phyloP scores from a whole-genome alignment of 768 basidiomycete species.

The Vararia minispora region DNA sequence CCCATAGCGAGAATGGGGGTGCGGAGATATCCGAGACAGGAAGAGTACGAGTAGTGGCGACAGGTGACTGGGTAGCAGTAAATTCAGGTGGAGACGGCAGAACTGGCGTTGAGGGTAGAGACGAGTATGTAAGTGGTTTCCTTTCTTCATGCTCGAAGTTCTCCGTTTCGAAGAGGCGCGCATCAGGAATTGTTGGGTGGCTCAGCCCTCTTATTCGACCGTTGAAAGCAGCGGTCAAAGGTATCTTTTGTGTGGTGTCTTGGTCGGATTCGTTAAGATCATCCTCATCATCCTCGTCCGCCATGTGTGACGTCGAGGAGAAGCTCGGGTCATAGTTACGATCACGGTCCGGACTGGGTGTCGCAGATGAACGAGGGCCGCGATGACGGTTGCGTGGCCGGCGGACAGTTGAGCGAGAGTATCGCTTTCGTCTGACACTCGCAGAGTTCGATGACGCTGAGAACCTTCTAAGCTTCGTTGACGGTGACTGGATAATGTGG shows the following conservation, averaged over 20 bases:
- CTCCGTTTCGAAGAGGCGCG: slow-evolving; percentile 1
- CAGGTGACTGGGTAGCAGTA: neutral
- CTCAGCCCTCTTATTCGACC: slow-evolving; percentile 5
- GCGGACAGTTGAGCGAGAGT: too few species aligned
- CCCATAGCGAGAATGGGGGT: slow-evolving; percentile 78
- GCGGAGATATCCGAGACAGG: slow-evolving; percentile 18
- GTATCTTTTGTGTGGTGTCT: slow-evolving; percentile 1
- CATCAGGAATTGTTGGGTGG: slow-evolving; percentile 3
- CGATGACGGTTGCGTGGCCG: slow-evolving; percentile 8
- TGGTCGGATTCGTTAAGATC: slow-evolving; percentile 3
- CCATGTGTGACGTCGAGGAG: slow-evolving; percentile 9
- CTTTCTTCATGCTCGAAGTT: slow-evolving; percentile 4
- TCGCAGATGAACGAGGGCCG: slow-evolving; percentile 8
- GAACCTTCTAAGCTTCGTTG: too few species aligned
- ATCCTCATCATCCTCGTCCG: slow-evolving; percentile 6
- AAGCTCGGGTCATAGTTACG: too few species aligned
- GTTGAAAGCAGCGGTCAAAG: neutral
- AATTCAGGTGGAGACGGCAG: slow-evolving; percentile 13
- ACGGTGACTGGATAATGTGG: too few species aligned
- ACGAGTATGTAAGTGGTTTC: slow-evolving; percentile 50
- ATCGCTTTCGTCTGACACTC: too few species aligned
- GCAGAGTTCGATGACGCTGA: too few species aligned
- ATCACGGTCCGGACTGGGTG: slow-evolving; percentile 6
- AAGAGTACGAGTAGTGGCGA: slow-evolving; percentile 10
- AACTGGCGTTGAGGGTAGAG: slow-evolving; percentile 66